Percentiles rank a stretch among this genome's conserved stretches.
Evolutionary conservation across 495 filamentous ascomycete species (phyloP).

Genomic region (Penicillium cosmopolitanum): DNA sequence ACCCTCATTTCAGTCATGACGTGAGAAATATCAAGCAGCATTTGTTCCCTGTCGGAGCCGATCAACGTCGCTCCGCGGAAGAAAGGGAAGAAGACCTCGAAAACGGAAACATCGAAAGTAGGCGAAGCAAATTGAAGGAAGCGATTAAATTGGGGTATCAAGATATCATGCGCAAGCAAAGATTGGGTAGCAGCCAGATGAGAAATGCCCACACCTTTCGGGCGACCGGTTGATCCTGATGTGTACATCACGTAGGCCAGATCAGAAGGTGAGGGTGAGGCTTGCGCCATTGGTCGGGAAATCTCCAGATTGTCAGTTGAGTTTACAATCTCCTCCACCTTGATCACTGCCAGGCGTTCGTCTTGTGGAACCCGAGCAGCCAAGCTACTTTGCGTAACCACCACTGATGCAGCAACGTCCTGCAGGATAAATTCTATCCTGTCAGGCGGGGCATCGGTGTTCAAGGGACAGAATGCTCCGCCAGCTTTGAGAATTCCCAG

Average conservation of each 20-base stretch:
- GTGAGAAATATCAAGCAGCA: conserved; percentile 71
- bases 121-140: conserved; percentile 88
- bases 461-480: conserved; percentile 78
- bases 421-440: conserved; percentile 72
- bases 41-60: conserved; percentile 60
- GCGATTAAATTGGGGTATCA: conserved; percentile 71
- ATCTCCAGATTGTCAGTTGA: conserved; percentile 6
- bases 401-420: conserved; percentile 63
- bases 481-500: conserved; percentile 77
- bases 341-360: conserved; percentile 27
- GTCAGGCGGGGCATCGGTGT: conserved; percentile 70
- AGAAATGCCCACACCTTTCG: conserved; percentile 81
- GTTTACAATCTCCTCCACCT: conserved; percentile 31
- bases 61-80: conserved; percentile 72
- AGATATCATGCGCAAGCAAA: conserved; percentile 72
- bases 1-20: conserved; percentile 65
- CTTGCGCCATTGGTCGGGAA: conserved; percentile 10
- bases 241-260: conserved; percentile 92
- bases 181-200: conserved; percentile 77
- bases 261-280: conserved; percentile 35
- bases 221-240: conserved; percentile 83
- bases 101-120: conserved; percentile 87
- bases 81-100: conserved; percentile 85
- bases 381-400: conserved; percentile 50
- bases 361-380: conserved; percentile 21